These are phyloP conservation scores for Gnomoniopsis smithogilvyi DNA, from an alignment of 2,329 filamentous ascomycete genomes.

Conservation along the genomic window DNA sequence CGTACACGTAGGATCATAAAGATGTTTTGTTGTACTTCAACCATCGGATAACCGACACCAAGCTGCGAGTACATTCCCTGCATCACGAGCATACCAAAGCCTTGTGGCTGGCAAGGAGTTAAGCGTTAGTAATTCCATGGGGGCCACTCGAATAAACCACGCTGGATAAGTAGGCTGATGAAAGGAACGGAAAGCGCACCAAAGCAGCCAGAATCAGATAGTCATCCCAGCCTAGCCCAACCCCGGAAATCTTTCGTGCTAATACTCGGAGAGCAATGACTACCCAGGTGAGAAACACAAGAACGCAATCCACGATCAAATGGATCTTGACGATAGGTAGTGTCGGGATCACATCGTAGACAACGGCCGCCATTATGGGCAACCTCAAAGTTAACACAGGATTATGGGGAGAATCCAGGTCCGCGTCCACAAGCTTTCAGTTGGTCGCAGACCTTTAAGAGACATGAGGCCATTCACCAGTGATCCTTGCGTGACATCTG, in stretches of 20 bases:
- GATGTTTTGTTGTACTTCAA: conserved; percentile 22
- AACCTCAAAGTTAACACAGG: too few relatives aligned
- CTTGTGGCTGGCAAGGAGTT: conserved; percentile 22
- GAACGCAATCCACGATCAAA: conserved; percentile 24
- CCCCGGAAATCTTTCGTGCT: conserved; percentile 24
- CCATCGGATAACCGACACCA: conserved; percentile 25
- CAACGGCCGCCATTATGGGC: background rate
- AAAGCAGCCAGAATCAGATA: conserved; percentile 21
- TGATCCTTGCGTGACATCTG: too few relatives aligned
- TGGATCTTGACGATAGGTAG: conserved; percentile 23
- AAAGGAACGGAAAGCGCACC: background rate
- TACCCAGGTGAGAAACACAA: conserved; percentile 22
- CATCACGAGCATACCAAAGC: conserved; percentile 28
- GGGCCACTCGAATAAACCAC: background rate
- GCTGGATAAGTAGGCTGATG: background rate
- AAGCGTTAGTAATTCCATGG: background rate
- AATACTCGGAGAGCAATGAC: conserved; percentile 25
- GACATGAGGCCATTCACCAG: too few relatives aligned
- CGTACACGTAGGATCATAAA: background rate
- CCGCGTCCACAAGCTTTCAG: too few relatives aligned
- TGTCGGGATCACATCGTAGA: background rate
- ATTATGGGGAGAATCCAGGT: too few relatives aligned
- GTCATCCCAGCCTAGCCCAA: conserved; percentile 34
- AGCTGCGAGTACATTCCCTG: conserved; percentile 29
- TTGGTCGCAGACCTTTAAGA: too few relatives aligned